A percentile compares a stretch with the other conserved stretches of the same genome.
phyloP scores from a whole-genome alignment of 2,329 filamentous ascomycete genomes.

The Dendryphion nanum region DNA sequence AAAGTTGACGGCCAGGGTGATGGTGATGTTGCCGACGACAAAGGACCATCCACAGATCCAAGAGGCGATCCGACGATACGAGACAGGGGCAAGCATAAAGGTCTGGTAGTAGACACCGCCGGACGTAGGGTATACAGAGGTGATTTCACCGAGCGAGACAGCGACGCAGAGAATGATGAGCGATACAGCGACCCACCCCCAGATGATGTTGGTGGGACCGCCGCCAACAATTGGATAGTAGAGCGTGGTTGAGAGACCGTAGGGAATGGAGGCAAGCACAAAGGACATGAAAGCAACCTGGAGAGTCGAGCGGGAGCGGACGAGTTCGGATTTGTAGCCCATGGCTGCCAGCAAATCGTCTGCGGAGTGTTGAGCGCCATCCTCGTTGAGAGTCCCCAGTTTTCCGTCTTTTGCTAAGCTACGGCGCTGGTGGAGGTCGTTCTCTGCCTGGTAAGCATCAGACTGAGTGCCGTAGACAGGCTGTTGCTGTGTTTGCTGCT shows the following conservation, averaged over 20 bases:
- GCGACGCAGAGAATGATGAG: constrained; percentile 68
- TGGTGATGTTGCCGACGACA: constrained; percentile 76
- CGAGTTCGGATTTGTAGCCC: constrained; percentile 66
- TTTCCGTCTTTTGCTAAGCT: constrained; percentile 27
- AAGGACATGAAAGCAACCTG: constrained; percentile 76
- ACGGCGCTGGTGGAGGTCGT: constrained; percentile 23
- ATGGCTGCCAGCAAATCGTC: constrained; percentile 63
- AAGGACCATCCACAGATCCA: constrained; percentile 77
- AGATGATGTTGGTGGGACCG: constrained; percentile 68
- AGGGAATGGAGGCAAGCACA: constrained; percentile 72
- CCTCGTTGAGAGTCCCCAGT: constrained; percentile 18
- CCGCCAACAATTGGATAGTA: constrained; percentile 66
- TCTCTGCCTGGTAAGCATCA: constrained; percentile 33
- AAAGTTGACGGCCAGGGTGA: constrained; percentile 80
- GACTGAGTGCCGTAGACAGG: constrained; percentile 33
- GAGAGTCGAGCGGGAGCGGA: constrained; percentile 63
- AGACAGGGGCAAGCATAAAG: constrained; percentile 66
- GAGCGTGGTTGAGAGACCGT: constrained; percentile 69
- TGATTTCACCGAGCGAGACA: constrained; percentile 70
- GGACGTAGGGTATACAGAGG: constrained; percentile 72
- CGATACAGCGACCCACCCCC: constrained; percentile 70
- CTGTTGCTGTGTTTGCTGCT: no score
- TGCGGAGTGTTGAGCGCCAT: constrained; percentile 44
- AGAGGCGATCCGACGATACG: constrained; percentile 62
- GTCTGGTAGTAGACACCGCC: constrained; percentile 79